These are phyloP conservation scores for Saccharomyces pastorianus DNA, from an alignment of 1,139 yeast species.

Conservation along the genomic window DNA sequence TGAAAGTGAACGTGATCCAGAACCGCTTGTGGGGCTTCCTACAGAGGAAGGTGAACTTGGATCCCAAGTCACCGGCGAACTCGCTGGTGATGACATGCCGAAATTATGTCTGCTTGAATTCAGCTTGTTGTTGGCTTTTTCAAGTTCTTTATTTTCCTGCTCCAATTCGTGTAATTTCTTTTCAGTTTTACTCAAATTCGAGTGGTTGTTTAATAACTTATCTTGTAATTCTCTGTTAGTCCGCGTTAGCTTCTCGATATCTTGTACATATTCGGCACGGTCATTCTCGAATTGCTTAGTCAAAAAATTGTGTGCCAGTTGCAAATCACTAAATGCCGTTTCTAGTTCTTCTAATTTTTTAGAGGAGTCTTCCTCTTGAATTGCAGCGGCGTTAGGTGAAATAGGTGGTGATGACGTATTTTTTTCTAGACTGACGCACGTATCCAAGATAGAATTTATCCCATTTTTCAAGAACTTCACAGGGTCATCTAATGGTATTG, in stretches of 20 bases:
- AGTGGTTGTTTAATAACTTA: constrained; percentile 24
- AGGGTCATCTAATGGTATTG: constrained; percentile 16
- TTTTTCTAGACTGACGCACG: neutral
- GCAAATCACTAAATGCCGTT: constrained; percentile 30
- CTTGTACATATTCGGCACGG: constrained; percentile 24
- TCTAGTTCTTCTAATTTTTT: constrained; percentile 13
- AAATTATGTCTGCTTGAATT: constrained; percentile 2
- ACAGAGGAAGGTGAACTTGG: constrained; percentile 12
- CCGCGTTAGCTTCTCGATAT: constrained; percentile 25
- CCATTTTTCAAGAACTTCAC: constrained; percentile 24
- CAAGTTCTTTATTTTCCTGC: constrained; percentile 6
- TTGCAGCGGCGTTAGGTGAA: neutral
- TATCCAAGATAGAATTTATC: constrained; percentile 20
- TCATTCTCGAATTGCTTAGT: constrained; percentile 31
- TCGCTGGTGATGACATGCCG: constrained; percentile 10
- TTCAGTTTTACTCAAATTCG: constrained; percentile 16
- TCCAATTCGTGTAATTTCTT: constrained; percentile 13
- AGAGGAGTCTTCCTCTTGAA: constrained; percentile 2
- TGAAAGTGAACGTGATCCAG: constrained; percentile 20
- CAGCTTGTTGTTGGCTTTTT: constrained; percentile 5
- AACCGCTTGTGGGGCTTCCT: constrained; percentile 6
- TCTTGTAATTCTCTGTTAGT: constrained; percentile 28
- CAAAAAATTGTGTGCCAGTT: constrained; percentile 30
- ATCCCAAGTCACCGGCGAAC: constrained; percentile 9
- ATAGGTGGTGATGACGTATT: neutral